These are phyloP conservation scores for Macaranga tanarius DNA, from an alignment of 441 rosid genomes.

Conservation along the genomic window DNA sequence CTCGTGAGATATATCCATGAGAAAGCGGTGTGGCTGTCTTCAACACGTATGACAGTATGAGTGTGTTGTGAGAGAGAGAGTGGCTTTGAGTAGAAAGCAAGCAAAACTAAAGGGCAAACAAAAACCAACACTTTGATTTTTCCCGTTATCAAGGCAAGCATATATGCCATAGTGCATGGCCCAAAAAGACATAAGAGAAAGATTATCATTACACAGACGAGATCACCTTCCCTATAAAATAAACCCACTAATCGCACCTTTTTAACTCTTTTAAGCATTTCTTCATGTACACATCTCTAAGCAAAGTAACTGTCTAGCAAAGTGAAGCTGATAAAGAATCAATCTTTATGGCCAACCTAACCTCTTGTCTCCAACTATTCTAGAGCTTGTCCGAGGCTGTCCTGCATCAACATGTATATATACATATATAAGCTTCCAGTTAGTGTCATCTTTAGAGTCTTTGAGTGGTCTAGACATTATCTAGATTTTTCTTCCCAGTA, in stretches of 20 bases:
- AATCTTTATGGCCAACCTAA: conserved; percentile 41
- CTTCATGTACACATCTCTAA: conserved; percentile 35
- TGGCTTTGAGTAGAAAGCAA: conserved; percentile 88
- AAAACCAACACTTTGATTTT: conserved; percentile 36
- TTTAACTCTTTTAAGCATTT: conserved; percentile 28
- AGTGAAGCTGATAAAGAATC: conserved; percentile 45
- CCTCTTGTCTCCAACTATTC: conserved; percentile 31
- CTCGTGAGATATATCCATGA: too few species aligned
- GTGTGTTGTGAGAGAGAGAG: too few species aligned
- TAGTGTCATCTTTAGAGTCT: background rate
- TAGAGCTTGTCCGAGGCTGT: conserved; percentile 19
- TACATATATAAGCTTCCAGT: conserved; percentile 14
- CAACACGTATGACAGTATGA: too few species aligned
- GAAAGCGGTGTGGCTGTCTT: too few species aligned
- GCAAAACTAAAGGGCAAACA: conserved; percentile 51
- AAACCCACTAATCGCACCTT: conserved; percentile 2
- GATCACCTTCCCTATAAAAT: conserved; percentile 18
- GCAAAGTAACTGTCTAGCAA: conserved; percentile 40
- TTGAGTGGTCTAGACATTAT: background rate
- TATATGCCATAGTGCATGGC: conserved; percentile 43
- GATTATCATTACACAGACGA: background rate
- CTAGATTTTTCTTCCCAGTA: background rate
- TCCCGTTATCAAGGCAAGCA: conserved; percentile 66
- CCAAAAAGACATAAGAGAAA: background rate
- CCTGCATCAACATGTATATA: conserved; percentile 1